Evolutionary conservation across 805 yeast species (phyloP), one percentile per base, ranked within the genome.

Genomic region (Limtongia smithiae): DNA sequence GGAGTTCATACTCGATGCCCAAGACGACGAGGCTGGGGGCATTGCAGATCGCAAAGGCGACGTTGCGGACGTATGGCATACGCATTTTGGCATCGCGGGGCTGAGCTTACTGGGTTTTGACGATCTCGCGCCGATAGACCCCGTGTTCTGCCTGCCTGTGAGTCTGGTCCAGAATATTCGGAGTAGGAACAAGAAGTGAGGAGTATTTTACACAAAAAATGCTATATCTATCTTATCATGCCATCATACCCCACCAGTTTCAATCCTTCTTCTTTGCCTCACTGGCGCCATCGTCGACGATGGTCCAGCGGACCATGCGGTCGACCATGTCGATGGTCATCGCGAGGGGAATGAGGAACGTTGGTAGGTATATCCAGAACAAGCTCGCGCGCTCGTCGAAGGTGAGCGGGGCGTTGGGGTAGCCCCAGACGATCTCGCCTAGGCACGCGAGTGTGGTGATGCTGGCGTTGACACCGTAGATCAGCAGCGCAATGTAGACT

Each of bases 61-160:
- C 63, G 88, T 84, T 65, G 90, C 82, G 1, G 99, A 93, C 64
- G 93, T 93, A 0, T 93, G 80, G 64, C 99, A 93, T 64, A 93
- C 98, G 0, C 73, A 83, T 15, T 93, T 93, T 68, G 96, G 96
- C 0, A 69, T 91, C 18, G 83, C 96, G 0, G 99, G 96, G 0
- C 71, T 93, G 50, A 82, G 94, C 61, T 67, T 93, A 45, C 72
- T 90, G 67, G 85, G 84, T 2, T 78, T 68, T 48, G 80, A 78
- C 15, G 69, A 72, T 39, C 69, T 91, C 24, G 74, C 67, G n/a
- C 71, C 73, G 4, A 78, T 93, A 7, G 91, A 89, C 65, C 96
- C 99, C 0, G 75, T 82, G 3, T 90, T 87, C 65, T 91, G 97
- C 62, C 74, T 93, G 74, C 95, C 97, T 2, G 57, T 50, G n/a